These are phyloP conservation scores for Polyporus tsugae DNA, from an alignment of 1,284 basidiomycete genomes.

Conservation along the genomic window DNA sequence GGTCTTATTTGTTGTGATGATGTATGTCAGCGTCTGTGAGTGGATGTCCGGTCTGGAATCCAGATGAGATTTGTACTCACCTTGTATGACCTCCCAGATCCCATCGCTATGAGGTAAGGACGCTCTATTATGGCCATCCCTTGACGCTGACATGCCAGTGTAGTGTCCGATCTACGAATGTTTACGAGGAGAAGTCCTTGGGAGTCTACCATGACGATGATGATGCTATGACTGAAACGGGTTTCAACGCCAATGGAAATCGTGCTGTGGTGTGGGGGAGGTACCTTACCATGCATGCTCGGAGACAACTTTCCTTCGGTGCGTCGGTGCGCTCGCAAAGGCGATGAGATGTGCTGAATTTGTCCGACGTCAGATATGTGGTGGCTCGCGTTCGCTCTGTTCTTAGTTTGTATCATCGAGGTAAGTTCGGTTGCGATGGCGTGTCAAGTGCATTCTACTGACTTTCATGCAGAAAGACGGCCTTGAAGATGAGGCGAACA, in stretches of 20 bases:
- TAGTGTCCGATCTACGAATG: conserved; percentile 94
- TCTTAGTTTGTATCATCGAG: conserved; percentile 90
- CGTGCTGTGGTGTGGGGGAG: conserved; percentile 76
- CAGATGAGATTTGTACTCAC: not conserved
- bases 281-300: conserved; percentile 83
- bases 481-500: conserved; percentile 54
- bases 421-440: conserved; percentile 37
- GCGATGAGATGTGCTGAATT: not conserved
- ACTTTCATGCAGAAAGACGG: conserved; percentile 42
- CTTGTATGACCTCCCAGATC: conserved; percentile 36
- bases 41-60: conserved; percentile 2
- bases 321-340: conserved; percentile 28
- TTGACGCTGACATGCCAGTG: not conserved
- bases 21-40: conserved; percentile 53
- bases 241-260: conserved; percentile 54
- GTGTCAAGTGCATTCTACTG: not conserved
- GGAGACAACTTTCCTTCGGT: conserved; percentile 91
- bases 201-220: conserved; percentile 75
- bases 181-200: conserved; percentile 92
- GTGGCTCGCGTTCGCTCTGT: conserved; percentile 84
- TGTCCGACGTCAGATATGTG: conserved; percentile 73
- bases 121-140: no score
- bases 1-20: conserved; percentile 69
- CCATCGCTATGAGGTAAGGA: conserved; percentile 46
- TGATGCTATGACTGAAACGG: conserved; percentile 44